Conservation (phyloP, 2,329 filamentous ascomycete genomes). For the Alternaria metachromatica region DNA sequence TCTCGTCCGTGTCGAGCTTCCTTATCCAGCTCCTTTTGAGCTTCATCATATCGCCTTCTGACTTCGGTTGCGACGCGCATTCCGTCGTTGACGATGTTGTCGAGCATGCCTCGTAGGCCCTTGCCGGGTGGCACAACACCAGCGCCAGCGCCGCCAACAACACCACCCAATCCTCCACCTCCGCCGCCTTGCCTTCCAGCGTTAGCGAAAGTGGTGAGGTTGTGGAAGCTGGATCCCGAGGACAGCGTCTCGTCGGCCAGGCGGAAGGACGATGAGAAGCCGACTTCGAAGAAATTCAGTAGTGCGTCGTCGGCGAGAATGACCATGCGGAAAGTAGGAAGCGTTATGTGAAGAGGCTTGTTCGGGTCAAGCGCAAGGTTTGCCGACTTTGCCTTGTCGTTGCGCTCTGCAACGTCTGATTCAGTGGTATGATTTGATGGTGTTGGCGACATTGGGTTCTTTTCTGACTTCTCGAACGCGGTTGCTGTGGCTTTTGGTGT, state of each 20-base stretch:
- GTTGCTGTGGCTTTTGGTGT: conserved; percentile 40
- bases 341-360: conserved; percentile 91
- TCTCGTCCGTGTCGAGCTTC: conserved; percentile 66
- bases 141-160: conserved; percentile 51
- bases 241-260: conserved; percentile 70
- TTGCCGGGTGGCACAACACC: conserved; percentile 70
- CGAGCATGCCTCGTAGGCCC: conserved; percentile 87
- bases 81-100: conserved; percentile 97
- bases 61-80: conserved; percentile 97
- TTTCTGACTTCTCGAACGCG: conserved; percentile 38
- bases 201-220: conserved; percentile 85
- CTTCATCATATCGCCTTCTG: conserved; percentile 90
- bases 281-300: conserved; percentile 96
- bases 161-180: conserved; percentile 50
- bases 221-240: conserved; percentile 64
- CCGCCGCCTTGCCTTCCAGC: conserved; percentile 58
- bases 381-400: conserved; percentile 71
- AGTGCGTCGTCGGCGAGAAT: conserved; percentile 94
- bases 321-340: conserved; percentile 98
- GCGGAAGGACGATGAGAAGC: conserved; percentile 91
- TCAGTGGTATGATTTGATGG: conserved; percentile 30
- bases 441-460: conserved; percentile 35
- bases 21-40: conserved; percentile 87
- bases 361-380: conserved; percentile 92
- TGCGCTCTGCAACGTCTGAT: conserved; percentile 41